phyloP scores from a whole-genome alignment of 2,329 filamentous ascomycete species.

The Colletotrichum spaethianum region DNA sequence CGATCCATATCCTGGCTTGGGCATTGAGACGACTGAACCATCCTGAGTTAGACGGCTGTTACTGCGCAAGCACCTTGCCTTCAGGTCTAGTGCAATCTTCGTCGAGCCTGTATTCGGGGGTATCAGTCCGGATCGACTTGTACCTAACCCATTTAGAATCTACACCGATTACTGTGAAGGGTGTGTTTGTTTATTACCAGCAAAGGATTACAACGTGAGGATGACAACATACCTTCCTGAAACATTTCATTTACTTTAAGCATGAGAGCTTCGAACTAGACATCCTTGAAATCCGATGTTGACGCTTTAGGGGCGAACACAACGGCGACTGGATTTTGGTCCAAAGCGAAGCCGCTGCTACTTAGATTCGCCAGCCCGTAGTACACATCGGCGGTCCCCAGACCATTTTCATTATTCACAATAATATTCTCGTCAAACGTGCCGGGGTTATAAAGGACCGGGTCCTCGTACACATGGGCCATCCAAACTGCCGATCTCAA shows the following conservation, averaged over 20 bases:
- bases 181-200: background rate
- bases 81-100: background rate
- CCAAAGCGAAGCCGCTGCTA: background rate
- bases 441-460: background rate
- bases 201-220: background rate
- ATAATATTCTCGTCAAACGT: background rate
- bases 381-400: background rate
- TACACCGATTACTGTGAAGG: background rate
- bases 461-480: background rate
- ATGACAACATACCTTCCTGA: background rate
- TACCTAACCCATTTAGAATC: background rate
- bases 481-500: background rate
- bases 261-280: background rate
- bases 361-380: background rate
- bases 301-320: background rate
- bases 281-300: too few species aligned
- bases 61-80: constrained; percentile 3
- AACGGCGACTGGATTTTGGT: background rate
- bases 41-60: background rate
- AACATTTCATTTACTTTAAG: background rate
- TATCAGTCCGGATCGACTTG: background rate
- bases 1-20: background rate
- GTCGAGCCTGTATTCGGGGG: background rate
- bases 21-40: background rate
- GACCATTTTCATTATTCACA: background rate